Evolutionary conservation across 257 asterid genomes (phyloP).

Genomic region (Solanum virginianum): DNA sequence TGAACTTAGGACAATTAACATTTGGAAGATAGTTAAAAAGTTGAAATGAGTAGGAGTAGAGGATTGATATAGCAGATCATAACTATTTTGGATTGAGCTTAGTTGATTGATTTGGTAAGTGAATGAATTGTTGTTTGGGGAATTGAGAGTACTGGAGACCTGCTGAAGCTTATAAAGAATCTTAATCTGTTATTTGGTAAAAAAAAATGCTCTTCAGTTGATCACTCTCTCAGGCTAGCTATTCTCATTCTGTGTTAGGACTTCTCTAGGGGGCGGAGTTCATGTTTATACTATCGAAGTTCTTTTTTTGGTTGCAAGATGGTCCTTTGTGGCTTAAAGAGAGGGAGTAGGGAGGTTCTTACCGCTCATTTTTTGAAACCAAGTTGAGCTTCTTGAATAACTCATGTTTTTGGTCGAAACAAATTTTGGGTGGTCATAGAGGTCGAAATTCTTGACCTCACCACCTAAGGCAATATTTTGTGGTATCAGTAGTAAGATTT

Average conservation of each 20-base stretch:
- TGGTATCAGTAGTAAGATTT: not conserved
- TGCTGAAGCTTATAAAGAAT: not conserved
- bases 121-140: not conserved
- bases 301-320: not conserved
- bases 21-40: not conserved
- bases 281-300: not conserved
- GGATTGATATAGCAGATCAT: not conserved
- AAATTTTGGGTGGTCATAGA: not conserved
- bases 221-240: not conserved
- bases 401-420: not conserved
- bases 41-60: not conserved
- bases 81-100: not conserved
- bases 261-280: not conserved
- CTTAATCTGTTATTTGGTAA: not conserved
- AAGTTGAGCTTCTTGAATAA: not conserved
- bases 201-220: not conserved
- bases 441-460: not conserved
- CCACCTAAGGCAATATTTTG: not conserved
- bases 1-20: not conserved
- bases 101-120: not conserved
- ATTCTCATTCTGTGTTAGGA: not conserved
- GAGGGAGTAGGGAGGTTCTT: not conserved
- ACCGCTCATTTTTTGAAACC: not conserved
- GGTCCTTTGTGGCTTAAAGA: not conserved
- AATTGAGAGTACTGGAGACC: not conserved